These are phyloP conservation scores for Marchantia polymorpha DNA, from an alignment of 225 moss, liverwort and hornwort genomes.

Conservation along the genomic window DNA sequence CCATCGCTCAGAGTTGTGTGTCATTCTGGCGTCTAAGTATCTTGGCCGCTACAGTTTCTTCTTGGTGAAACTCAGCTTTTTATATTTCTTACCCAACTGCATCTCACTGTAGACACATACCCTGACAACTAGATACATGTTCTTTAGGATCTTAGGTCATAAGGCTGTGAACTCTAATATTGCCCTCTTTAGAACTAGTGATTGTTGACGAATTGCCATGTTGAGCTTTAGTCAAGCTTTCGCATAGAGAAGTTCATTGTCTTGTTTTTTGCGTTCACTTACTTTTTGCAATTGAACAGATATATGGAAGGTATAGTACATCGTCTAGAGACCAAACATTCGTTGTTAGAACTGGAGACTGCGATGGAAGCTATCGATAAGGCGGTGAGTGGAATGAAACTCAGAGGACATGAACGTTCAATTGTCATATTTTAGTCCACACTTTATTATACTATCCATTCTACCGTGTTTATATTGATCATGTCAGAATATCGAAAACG, in stretches of 20 bases:
- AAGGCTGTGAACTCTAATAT: too few species aligned
- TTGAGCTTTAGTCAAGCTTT: background rate
- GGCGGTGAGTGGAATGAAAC: constrained; percentile 52
- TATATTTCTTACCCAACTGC: too few species aligned
- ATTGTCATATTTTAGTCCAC: background rate
- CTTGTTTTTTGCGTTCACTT: background rate
- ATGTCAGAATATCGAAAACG: background rate
- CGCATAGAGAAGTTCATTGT: background rate
- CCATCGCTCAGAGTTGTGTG: background rate
- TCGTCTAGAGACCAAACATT: constrained; percentile 56
- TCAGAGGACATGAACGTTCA: too few species aligned
- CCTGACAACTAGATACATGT: background rate
- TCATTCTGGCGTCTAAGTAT: background rate
- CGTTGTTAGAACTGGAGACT: constrained; percentile 56
- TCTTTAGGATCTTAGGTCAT: too few species aligned
- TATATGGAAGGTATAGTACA: constrained; percentile 69
- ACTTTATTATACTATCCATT: background rate
- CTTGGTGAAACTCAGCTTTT: too few species aligned
- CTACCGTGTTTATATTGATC: background rate
- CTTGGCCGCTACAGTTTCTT: too few species aligned
- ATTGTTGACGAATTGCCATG: background rate
- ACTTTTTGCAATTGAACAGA: constrained; percentile 30
- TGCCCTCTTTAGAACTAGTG: too few species aligned
- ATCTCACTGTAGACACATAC: background rate
- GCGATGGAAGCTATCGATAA: constrained; percentile 68